phyloP scores from a whole-genome alignment of 441 rosid genomes.

The Omphalea diandra region DNA sequence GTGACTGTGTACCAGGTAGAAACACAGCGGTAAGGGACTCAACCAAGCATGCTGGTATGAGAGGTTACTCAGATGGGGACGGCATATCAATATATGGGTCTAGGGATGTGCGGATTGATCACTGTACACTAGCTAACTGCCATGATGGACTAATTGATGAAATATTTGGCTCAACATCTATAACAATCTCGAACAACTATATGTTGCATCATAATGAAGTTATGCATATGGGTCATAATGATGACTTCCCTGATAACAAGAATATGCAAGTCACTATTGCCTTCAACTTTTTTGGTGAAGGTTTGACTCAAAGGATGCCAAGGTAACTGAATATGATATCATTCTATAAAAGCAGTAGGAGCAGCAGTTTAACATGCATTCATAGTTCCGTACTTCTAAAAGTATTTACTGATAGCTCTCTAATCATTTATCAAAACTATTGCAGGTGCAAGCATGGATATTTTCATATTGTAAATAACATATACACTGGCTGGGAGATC shows the following conservation, averaged over 20 bases:
- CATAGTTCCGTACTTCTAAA: not conserved
- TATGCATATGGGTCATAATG: conserved; percentile 79
- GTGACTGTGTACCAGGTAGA: conserved; percentile 77
- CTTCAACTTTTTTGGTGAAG: conserved; percentile 84
- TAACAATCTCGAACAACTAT: conserved; percentile 76
- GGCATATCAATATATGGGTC: conserved; percentile 77
- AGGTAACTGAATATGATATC: conserved; percentile 42
- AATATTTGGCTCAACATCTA: conserved; percentile 65
- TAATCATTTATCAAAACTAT: conserved; percentile 1
- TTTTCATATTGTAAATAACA: conserved; percentile 83
- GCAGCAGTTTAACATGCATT: not conserved
- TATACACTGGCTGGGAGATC: conserved; percentile 88
- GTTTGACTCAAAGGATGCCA: conserved; percentile 85
- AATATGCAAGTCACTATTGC: conserved; percentile 85
- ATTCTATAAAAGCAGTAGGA: not conserved
- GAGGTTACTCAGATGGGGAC: conserved; percentile 81
- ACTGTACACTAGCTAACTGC: conserved; percentile 70
- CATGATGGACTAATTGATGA: conserved; percentile 71
- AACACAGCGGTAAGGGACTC: conserved; percentile 59
- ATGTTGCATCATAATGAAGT: conserved; percentile 84
- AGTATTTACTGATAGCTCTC: not conserved
- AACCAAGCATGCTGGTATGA: conserved; percentile 58
- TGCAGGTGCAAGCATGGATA: conserved; percentile 86
- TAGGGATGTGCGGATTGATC: conserved; percentile 84
- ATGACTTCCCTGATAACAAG: conserved; percentile 62